Conservation (phyloP, 148 eudicot species). For the Salicornia ramosissima region DNA sequence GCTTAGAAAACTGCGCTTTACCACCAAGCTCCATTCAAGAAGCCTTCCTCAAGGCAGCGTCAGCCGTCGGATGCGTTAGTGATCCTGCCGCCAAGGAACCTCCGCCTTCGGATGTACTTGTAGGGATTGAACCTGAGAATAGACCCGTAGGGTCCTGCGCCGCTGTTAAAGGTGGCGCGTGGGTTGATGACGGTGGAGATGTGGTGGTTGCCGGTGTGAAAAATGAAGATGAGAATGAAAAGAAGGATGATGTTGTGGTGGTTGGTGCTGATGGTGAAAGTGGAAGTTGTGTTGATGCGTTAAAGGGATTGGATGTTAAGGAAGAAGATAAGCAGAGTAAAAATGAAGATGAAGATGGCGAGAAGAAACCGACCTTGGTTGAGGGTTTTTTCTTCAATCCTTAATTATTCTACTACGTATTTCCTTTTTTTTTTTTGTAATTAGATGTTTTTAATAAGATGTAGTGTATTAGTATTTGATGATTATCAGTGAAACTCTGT, state of each 20-base stretch:
- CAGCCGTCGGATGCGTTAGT: constrained; percentile 42
- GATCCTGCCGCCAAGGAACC: constrained; percentile 27
- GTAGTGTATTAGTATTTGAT: neutral
- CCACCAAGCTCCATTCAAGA: constrained; percentile 67
- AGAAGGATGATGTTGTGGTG: constrained; percentile 8
- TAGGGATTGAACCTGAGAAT: constrained; percentile 27
- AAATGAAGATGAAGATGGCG: constrained; percentile 23
- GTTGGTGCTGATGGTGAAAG: constrained; percentile 24
- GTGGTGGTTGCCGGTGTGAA: constrained; percentile 23
- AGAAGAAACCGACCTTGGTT: constrained; percentile 35
- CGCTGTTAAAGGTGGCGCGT: constrained; percentile 31
- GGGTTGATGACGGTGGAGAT: constrained; percentile 24
- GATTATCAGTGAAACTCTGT: too few species aligned
- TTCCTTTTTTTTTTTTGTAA: neutral
- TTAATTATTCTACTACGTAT: neutral
- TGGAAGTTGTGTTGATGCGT: constrained; percentile 41
- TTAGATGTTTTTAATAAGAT: neutral
- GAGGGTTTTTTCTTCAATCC: constrained; percentile 34
- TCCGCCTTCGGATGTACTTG: constrained; percentile 24
- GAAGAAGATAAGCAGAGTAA: constrained; percentile 10
- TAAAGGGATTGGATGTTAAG: constrained; percentile 43
- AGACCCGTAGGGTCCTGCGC: constrained; percentile 33
- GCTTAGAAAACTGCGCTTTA: constrained; percentile 84
- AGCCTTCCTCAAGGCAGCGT: constrained; percentile 75
- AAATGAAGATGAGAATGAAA: constrained; percentile 16